Conservation (phyloP, 805 yeast species). For the Metschnikowia arizonensis region DNA sequence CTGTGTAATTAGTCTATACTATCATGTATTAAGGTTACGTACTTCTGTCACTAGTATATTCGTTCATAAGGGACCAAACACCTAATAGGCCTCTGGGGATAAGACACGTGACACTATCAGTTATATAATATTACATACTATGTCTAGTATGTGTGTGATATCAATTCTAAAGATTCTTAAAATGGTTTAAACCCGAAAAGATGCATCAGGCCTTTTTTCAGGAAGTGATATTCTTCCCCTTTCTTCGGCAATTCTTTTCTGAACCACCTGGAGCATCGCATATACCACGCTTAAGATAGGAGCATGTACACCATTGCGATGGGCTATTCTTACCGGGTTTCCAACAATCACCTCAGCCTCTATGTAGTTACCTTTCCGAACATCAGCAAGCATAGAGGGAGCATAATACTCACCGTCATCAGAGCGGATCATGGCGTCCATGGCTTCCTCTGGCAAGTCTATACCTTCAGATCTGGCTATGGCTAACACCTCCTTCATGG, state of each 20-base stretch:
- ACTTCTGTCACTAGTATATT: too few species aligned
- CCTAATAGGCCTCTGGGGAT: too few species aligned
- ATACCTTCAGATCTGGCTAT: conserved; percentile 26
- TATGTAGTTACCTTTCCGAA: conserved; percentile 33
- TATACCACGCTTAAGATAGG: conserved; percentile 24
- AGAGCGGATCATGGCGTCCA: conserved; percentile 21
- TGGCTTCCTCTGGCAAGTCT: conserved; percentile 18
- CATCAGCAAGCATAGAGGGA: conserved; percentile 42
- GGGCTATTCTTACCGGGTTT: conserved; percentile 37
- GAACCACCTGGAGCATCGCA: conserved; percentile 21
- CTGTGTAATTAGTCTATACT: too few species aligned
- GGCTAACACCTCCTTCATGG: conserved; percentile 23
- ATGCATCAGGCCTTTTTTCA: conserved; percentile 14
- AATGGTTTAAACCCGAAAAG: neutral
- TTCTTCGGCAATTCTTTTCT: conserved; percentile 19
- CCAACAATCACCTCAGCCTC: conserved; percentile 41
- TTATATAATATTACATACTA: too few species aligned
- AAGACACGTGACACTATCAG: too few species aligned
- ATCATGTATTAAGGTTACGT: too few species aligned
- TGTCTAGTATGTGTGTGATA: too few species aligned
- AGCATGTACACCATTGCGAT: conserved; percentile 30
- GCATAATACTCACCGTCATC: conserved; percentile 34
- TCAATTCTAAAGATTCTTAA: too few species aligned
- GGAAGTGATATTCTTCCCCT: conserved; percentile 23
- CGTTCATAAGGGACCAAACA: too few species aligned